A percentile compares a stretch with the other conserved stretches of the same genome.
Evolutionary conservation across 1,284 basidiomycete species (phyloP).

Genomic region (Moniliophthora roreri): DNA sequence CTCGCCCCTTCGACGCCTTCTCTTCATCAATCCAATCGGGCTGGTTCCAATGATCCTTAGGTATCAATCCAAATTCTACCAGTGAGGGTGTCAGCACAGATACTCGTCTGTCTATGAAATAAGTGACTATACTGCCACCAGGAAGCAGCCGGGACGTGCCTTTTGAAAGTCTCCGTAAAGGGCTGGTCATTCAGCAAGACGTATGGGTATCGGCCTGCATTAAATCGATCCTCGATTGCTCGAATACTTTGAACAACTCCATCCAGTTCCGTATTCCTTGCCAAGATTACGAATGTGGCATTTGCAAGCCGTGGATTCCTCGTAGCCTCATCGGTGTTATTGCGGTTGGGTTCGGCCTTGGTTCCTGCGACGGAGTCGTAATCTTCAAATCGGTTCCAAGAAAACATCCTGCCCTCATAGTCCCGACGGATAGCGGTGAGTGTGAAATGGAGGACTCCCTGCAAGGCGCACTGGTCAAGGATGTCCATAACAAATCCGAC

Average conservation of each 20-base stretch:
- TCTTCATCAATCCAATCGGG: slow-evolving; percentile 62
- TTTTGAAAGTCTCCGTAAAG: slow-evolving; percentile 59
- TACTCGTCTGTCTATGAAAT: slow-evolving; percentile 25
- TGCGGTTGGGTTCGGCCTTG: too few species aligned
- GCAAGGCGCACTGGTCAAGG: too few species aligned
- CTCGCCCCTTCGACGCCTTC: slow-evolving; percentile 47
- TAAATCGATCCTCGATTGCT: slow-evolving; percentile 48
- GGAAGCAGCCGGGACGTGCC: slow-evolving; percentile 22
- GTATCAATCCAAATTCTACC: slow-evolving; percentile 33
- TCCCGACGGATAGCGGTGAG: too few species aligned
- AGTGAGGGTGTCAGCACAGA: slow-evolving; percentile 27
- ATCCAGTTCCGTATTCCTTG: slow-evolving; percentile 57
- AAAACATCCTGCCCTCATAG: too few species aligned
- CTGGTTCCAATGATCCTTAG: slow-evolving; percentile 40
- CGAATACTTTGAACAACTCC: slow-evolving; percentile 43
- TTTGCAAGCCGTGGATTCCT: slow-evolving; percentile 33
- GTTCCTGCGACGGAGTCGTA: too few species aligned
- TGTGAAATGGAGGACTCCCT: too few species aligned
- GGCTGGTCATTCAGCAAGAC: slow-evolving; percentile 61
- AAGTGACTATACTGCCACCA: slow-evolving; percentile 4
- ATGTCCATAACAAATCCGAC: too few species aligned
- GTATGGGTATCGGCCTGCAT: slow-evolving; percentile 56
- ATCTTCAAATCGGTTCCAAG: too few species aligned
- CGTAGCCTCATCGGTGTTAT: too few species aligned
- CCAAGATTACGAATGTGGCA: slow-evolving; percentile 52